Evolutionary conservation across 2,329 filamentous ascomycete species (phyloP), one percentile per base, ranked within the genome.

Genomic region (Cordyceps cateniannulata): DNA sequence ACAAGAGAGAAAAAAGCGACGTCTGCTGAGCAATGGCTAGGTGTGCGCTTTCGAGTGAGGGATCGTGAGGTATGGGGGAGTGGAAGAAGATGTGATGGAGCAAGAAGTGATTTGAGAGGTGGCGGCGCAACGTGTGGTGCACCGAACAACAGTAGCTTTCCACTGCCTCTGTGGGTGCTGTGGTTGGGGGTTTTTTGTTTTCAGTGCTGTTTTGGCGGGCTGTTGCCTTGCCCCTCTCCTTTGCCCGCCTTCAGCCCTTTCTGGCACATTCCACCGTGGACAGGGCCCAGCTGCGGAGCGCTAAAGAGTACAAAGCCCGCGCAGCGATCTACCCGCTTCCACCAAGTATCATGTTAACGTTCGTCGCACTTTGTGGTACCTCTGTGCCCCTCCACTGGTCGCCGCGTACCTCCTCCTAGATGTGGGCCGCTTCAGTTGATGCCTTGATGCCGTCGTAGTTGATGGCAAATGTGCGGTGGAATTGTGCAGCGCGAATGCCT

Each of bases 181-280:
- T 3, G 3, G 35, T 38, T 38, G 9, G 9, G 16, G 38, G 18
- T 16, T 42, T 42, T 42, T 42, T 42, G 38, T n/a, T 27, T 25
- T 20, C n/a, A 44, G 44, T 49, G 54, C 44, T 32, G 16, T 20
- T n/a, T 14, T 40, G 44, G 16, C 32, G 47, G n/a, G 27, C 38
- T 24, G 38, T 16, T 40, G 40, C 50, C 49, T 59, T 53, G 48
- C 42, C 58, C 58, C 49, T 52, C 56, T 38, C 49, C 49, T 40
- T 29, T 29, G 40, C 40, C 42, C 40, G 22, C 50, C 49, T 54
- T 61, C 51, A 55, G 52, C 59, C 24, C 50, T 50, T 61, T 61
- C 59, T 61, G 59, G 52, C 59, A 61, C 59, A 14, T 61, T 61
- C 59, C 20, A 61, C 52, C 51, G 59, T 32, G 22, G 38, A 25